Evolutionary conservation across 768 basidiomycete genomes (phyloP).

Genomic region (Boletus eberwhitei): DNA sequence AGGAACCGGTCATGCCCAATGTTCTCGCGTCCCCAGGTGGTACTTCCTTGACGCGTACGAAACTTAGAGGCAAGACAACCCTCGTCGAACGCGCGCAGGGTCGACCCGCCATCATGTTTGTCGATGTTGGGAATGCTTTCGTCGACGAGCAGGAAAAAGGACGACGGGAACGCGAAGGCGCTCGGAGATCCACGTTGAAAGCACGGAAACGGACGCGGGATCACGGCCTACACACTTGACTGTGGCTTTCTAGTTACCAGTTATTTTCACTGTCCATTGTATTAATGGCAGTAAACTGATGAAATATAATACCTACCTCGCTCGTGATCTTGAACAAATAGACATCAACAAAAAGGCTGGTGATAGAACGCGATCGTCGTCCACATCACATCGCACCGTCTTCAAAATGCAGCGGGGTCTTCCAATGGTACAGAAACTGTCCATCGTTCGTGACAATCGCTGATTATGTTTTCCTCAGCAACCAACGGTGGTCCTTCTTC

Average conservation of each 20-base stretch:
- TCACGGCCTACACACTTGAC: conserved; percentile 7
- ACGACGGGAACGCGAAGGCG: conserved; percentile 47
- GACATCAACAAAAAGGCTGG: conserved; percentile 10
- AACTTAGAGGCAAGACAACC: conserved; percentile 36
- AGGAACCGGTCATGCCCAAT: conserved; percentile 66
- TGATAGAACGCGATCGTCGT: conserved; percentile 7
- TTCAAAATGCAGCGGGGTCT: conserved; percentile 80
- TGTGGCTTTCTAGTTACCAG: not conserved
- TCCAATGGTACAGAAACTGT: conserved; percentile 57
- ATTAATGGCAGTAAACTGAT: not conserved
- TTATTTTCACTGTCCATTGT: not conserved
- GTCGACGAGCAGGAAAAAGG: conserved; percentile 53
- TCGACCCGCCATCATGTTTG: conserved; percentile 59
- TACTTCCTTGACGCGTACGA: conserved; percentile 37
- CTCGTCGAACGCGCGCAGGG: conserved; percentile 39
- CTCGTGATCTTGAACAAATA: conserved; percentile 17
- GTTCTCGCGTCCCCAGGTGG: conserved; percentile 48
- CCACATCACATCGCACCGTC: conserved; percentile 12
- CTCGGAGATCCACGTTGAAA: conserved; percentile 41
- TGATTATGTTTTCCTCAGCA: conserved; percentile 51
- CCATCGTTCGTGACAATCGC: not conserved
- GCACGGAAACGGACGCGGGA: conserved; percentile 29
- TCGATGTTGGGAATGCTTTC: conserved; percentile 74
- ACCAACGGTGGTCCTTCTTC: conserved; percentile 95
- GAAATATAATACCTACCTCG: not conserved